phyloP scores from a whole-genome alignment of 2,329 filamentous ascomycete species.

The Stemphylium vesicarium region DNA sequence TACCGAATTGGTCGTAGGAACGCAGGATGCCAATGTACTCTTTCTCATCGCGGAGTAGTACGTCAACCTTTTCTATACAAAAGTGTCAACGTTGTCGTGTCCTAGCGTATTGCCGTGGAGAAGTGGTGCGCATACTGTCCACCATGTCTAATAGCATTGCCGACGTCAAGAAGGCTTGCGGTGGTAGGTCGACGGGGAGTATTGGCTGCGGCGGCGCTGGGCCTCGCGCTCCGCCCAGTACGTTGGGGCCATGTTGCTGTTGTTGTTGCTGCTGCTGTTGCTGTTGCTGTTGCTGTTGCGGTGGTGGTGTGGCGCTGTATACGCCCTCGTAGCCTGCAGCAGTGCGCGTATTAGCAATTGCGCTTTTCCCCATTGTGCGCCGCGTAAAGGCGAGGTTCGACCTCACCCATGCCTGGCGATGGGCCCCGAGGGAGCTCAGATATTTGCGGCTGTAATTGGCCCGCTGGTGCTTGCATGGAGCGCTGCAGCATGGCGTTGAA shows the following conservation, averaged over 20 bases:
- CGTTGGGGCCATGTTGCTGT: conserved; percentile 53
- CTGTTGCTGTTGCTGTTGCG: conserved; percentile 54
- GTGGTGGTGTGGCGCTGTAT: conserved; percentile 49
- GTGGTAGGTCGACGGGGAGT: conserved; percentile 63
- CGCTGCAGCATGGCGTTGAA: conserved; percentile 49
- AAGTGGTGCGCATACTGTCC: conserved; percentile 69
- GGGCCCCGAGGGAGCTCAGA: conserved; percentile 34
- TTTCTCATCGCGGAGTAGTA: conserved; percentile 88
- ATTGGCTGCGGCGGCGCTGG: conserved; percentile 32
- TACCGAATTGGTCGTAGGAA: conserved; percentile 99
- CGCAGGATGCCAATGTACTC: conserved; percentile 92
- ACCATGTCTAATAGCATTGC: conserved; percentile 95
- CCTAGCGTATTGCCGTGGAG: conserved; percentile 2
- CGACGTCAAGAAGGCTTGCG: conserved; percentile 98
- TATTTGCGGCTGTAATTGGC: conserved; percentile 27
- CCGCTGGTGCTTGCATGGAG: conserved; percentile 39
- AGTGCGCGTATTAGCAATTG: conserved; percentile 21
- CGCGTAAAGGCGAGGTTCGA: neutral
- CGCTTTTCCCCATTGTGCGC: neutral
- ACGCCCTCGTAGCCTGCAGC: conserved; percentile 44
- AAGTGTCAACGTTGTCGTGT: conserved; percentile 21
- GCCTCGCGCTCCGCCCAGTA: conserved; percentile 38
- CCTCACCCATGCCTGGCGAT: conserved; percentile 36
- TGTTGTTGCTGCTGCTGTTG: neutral
- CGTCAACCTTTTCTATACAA: conserved; percentile 84